Conservation (phyloP, 2,329 filamentous ascomycete genomes). For the Monosporascus sp. region DNA sequence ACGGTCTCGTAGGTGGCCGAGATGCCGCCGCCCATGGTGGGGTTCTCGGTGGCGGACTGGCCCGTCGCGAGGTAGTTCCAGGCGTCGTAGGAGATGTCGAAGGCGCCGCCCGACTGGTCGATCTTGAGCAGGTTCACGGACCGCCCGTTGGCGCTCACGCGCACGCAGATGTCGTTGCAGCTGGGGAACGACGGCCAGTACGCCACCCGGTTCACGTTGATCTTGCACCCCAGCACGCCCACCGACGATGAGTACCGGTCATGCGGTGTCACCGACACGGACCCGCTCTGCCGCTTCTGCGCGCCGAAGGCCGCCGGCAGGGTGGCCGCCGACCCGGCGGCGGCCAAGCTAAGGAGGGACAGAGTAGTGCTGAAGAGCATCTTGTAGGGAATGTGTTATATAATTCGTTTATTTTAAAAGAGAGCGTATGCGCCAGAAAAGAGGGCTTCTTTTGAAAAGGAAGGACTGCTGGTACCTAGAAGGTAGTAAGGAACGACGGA, state of each 20-base stretch:
- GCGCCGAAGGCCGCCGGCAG: constrained; percentile 5
- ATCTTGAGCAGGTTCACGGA: constrained; percentile 53
- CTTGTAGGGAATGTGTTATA: not conserved
- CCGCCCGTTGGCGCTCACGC: constrained; percentile 43
- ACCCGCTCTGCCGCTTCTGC: constrained; percentile 3
- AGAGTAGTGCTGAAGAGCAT: not conserved
- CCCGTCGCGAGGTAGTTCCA: constrained; percentile 54
- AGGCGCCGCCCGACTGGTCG: constrained; percentile 49
- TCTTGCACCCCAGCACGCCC: constrained; percentile 56
- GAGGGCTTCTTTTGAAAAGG: not conserved
- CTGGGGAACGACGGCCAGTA: constrained; percentile 51
- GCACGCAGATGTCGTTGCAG: constrained; percentile 54
- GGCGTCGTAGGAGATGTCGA: constrained; percentile 57
- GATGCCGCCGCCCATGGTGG: constrained; percentile 41
- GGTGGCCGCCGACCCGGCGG: constrained; percentile 7
- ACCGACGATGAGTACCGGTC: constrained; percentile 51
- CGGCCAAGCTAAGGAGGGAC: not conserved
- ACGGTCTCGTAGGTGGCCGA: constrained; percentile 42
- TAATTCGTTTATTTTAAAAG: too few species aligned
- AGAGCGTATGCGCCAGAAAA: too few species aligned
- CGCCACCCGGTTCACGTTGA: constrained; percentile 55
- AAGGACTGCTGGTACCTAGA: not conserved
- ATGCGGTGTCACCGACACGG: constrained; percentile 45
- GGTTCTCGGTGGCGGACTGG: constrained; percentile 37
- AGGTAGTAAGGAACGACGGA: not conserved